Evolutionary conservation across 2,329 filamentous ascomycete genomes (phyloP).

Genomic region (Xylariaceae sp.): DNA sequence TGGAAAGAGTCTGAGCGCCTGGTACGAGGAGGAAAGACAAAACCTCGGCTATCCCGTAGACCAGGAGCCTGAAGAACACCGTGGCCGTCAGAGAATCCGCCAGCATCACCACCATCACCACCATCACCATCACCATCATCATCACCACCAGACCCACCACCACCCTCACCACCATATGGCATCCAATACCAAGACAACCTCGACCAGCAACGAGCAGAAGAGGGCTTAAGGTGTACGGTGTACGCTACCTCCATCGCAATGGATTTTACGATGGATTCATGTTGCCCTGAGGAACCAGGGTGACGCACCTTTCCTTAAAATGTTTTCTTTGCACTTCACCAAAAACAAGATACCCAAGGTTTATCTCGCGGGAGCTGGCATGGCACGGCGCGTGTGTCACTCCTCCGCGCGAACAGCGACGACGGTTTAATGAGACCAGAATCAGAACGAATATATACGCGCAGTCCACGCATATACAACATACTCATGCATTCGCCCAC

Average conservation of each 20-base stretch:
- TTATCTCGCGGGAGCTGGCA: conserved; percentile 20
- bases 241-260: neutral
- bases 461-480: neutral
- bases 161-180: conserved; percentile 23
- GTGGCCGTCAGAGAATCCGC: conserved; percentile 38
- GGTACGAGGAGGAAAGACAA: conserved; percentile 55
- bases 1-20: conserved; percentile 53
- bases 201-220: conserved; percentile 23
- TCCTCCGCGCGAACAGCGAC: neutral
- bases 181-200: conserved; percentile 19
- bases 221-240: conserved; percentile 19
- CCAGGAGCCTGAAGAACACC: conserved; percentile 35
- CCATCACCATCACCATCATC: conserved; percentile 19
- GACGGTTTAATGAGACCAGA: neutral
- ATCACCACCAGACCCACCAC: conserved; percentile 23
- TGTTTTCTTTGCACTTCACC: conserved; percentile 5
- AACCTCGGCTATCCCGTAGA: conserved; percentile 40
- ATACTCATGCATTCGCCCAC: neutral
- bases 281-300: neutral
- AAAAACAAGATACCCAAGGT: conserved; percentile 26
- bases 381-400: neutral
- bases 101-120: conserved; percentile 24
- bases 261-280: neutral
- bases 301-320: neutral
- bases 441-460: conserved; percentile 2